Evolutionary conservation across 2,329 filamentous ascomycete genomes (phyloP), one percentile per base, ranked within the genome.

Genomic region (Alternaria triticimaculans): DNA sequence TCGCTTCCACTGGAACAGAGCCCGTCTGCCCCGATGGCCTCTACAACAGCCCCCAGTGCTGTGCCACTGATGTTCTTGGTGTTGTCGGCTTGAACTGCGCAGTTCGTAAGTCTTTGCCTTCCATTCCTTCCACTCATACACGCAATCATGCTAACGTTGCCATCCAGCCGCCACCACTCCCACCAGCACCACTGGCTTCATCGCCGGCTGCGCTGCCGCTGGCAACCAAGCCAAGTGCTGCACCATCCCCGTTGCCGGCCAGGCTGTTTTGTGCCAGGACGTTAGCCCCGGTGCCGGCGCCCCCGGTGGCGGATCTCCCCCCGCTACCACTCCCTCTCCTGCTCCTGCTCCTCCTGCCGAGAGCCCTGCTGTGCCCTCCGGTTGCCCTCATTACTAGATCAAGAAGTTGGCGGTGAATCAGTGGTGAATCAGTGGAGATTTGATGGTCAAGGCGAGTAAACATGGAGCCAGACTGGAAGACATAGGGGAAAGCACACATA

Each of bases 171-270:
- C 51, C 8, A 65, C 55, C 18, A 43, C 43, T 18, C 60, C 55
- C n/a, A 51, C 45, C 15, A 45, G 46, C 28, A 25, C 30, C 12
- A 25, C 44, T 20, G 45, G 51, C n/a, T 58, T 62, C 33, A 62
- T 62, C 49, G 28, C 25, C 30, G 50, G 28, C 23, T 65, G 62
- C 33, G 58, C 54, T 11, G 23, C 25, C 21, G 46, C 11, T 10
- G 62, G 62, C 23, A 59, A 65, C 44, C 62, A 62, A 28, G 62
- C 62, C 44, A 65, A 62, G 23, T 65, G 62, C 59, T 65, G 62
- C 25, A 59, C 62, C 2, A 51, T 65, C 55, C 62, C 62, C 26
- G 44, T 59, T n/a, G 43, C 49, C 7, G 55, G 20, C 28, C 62
- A 65, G 50, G 62, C 45, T 50, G 15, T 65, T 14, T 46, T 65